Percentiles rank a stretch among this genome's conserved stretches.
phyloP scores from a whole-genome alignment of 1,139 yeast species.

The Debaryomyces subglobosus region DNA sequence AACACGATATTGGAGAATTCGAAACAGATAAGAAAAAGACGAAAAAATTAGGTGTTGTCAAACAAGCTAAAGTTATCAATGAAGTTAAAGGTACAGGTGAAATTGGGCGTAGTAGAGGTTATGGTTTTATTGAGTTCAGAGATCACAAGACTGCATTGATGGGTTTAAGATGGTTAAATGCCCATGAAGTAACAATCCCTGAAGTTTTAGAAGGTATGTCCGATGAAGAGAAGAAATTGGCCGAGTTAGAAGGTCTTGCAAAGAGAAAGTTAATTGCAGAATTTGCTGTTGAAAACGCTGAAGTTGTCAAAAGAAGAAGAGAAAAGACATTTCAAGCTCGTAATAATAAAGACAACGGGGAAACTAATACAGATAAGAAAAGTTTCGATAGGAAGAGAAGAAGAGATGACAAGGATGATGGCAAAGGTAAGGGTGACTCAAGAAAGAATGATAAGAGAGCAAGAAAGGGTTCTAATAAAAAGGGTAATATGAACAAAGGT shows the following conservation, averaged over 20 bases:
- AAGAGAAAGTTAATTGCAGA: conserved; percentile 88
- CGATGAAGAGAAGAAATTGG: conserved; percentile 65
- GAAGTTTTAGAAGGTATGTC: conserved; percentile 74
- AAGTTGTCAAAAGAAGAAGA: conserved; percentile 86
- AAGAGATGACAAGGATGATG: conserved; percentile 26
- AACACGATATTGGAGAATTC: conserved; percentile 46
- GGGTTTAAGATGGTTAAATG: conserved; percentile 97
- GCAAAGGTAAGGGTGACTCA: conserved; percentile 14
- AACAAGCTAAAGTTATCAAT: conserved; percentile 89
- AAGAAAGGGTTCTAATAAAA: conserved; percentile 33
- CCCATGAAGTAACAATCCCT: conserved; percentile 74
- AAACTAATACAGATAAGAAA: conserved; percentile 30
- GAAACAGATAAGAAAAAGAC: conserved; percentile 58
- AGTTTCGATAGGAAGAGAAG: conserved; percentile 21
- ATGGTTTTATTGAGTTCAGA: conserved; percentile 91
- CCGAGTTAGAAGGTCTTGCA: conserved; percentile 54
- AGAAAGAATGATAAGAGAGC: conserved; percentile 19
- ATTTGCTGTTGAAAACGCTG: conserved; percentile 94
- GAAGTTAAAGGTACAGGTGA: conserved; percentile 91
- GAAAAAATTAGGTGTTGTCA: conserved; percentile 84
- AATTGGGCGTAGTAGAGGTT: conserved; percentile 91
- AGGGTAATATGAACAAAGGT: conserved; percentile 44
- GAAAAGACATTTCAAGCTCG: conserved; percentile 44
- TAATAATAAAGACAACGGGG: conserved; percentile 6
- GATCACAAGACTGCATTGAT: conserved; percentile 92